Base-by-base conservation (phyloP, 495 filamentous ascomycete species). In the Bombardia bombarda region DNA sequence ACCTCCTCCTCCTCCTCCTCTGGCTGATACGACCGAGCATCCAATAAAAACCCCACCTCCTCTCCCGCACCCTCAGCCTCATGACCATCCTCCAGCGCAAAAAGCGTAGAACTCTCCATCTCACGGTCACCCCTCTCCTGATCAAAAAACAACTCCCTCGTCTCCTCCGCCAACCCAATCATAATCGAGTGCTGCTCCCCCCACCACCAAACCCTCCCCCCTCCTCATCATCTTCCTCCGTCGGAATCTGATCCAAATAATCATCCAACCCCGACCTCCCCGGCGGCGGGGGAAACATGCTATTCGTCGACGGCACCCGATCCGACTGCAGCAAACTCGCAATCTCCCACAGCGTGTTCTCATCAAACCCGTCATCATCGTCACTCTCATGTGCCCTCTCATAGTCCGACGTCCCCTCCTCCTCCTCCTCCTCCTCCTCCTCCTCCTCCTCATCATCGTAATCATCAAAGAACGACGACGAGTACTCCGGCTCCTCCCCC, bases 291-390 rank as follows among this genome's bases (percentile, higher is more conserved):
- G 57, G 65, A 18, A 73, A 45, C 13, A 74, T 50, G 53, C 65
- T 75, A 24, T 69, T 50, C 43, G 62, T 67, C 3, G 69, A 70
- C 3, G 72, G 69, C 17, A 73, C 43, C 9, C 62, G 50, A 21
- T 67, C 63, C 13, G 68, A 55, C 42, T 70, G 65, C 6, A 76
- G 60, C 4, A 78, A 55, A 49, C 61, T 73, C 47, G 74, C 73
- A 58, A 78, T 78, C 51, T 76, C 73, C 73, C 73, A 76, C 22
- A 78, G 61, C 0, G 72, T 76, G 13, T 58, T 65, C 49, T 78
- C 74, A 44, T 78, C 74, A 33, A 78, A 76, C 17, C 60, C 67
- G 30, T 73, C 69, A 38, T 75, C 73, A 36, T 64, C 63, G 3
- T 60, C 66, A 6, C 68, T 61, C 23, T 51, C 55, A 17, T 65